These are phyloP conservation scores for Flaveria floridana DNA, from an alignment of 140 eudicot species.

Conservation along the genomic window DNA sequence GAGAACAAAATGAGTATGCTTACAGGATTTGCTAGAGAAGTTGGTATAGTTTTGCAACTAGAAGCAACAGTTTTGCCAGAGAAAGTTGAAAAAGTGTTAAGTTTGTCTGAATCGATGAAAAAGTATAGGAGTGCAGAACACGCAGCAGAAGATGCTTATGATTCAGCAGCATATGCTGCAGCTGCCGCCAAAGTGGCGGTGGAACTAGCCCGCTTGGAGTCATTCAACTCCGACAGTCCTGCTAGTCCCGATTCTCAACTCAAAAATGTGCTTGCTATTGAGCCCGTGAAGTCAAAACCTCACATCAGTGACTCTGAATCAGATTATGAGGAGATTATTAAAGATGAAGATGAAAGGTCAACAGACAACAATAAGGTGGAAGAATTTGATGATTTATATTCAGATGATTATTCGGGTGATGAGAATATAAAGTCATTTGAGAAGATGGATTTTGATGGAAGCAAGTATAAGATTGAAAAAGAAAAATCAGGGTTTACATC, in stretches of 20 bases:
- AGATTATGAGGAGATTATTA: constrained; percentile 21
- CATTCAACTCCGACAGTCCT: constrained; percentile 40
- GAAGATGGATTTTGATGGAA: constrained; percentile 41
- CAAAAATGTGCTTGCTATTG: constrained; percentile 13
- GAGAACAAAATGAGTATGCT: constrained; percentile 54
- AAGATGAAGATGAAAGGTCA: constrained; percentile 28
- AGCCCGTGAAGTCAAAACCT: constrained; percentile 28
- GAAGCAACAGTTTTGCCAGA: constrained; percentile 28
- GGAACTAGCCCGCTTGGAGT: constrained; percentile 52
- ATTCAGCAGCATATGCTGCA: constrained; percentile 41
- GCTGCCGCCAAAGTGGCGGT: constrained; percentile 85
- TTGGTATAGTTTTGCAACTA: constrained; percentile 49
- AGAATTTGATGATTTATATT: constrained; percentile 33
- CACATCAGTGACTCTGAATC: constrained; percentile 29
- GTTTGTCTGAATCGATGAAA: constrained; percentile 38
- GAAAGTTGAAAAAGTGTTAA: constrained; percentile 29
- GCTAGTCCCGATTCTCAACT: constrained; percentile 23
- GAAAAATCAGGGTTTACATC: constrained; percentile 16
- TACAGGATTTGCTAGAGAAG: constrained; percentile 52
- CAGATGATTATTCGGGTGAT: constrained; percentile 29
- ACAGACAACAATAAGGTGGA: constrained; percentile 28
- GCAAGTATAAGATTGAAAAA: constrained; percentile 33
- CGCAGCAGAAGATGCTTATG: constrained; percentile 49
- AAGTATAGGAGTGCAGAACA: neutral
- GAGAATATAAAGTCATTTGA: constrained; percentile 1